Conservation (phyloP, 1,284 basidiomycete genomes). For the Schizophyllum commune region DNA sequence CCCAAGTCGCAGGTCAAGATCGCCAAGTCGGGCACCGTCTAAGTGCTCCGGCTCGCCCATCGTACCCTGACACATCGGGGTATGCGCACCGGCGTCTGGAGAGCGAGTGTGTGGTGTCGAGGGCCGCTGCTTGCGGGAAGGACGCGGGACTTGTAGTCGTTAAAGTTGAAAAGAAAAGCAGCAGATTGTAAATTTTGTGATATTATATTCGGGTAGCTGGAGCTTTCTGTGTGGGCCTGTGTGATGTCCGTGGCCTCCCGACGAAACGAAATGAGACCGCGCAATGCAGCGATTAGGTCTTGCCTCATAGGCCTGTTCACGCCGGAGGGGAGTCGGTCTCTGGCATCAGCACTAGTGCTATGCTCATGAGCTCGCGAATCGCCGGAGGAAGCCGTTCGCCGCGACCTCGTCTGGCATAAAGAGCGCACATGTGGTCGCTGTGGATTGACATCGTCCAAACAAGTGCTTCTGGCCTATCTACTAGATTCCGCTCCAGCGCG, state of each 20-base stretch:
- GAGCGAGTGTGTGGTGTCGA: neutral
- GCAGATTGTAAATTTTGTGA: neutral
- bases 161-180: neutral
- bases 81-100: neutral
- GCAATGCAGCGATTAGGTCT: no score
- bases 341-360: no score
- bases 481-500: no score
- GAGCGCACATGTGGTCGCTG: no score
- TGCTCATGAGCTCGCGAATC: no score
- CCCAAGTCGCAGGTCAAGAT: slow-evolving; percentile 55
- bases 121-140: neutral
- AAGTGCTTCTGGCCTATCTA: no score
- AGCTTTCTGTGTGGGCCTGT: slow-evolving; percentile 1
- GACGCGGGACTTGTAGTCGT: no score
- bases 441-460: no score
- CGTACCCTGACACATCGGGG: neutral
- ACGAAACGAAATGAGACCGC: neutral
- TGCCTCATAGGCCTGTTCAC: no score
- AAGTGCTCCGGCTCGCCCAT: neutral
- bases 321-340: no score
- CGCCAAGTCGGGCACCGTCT: slow-evolving; percentile 49
- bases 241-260: neutral
- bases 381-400: no score
- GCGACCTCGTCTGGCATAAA: no score
- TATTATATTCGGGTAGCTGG: neutral